Base-by-base conservation (phyloP, 345 rosid genomes). In the Pistacia atlantica region DNA sequence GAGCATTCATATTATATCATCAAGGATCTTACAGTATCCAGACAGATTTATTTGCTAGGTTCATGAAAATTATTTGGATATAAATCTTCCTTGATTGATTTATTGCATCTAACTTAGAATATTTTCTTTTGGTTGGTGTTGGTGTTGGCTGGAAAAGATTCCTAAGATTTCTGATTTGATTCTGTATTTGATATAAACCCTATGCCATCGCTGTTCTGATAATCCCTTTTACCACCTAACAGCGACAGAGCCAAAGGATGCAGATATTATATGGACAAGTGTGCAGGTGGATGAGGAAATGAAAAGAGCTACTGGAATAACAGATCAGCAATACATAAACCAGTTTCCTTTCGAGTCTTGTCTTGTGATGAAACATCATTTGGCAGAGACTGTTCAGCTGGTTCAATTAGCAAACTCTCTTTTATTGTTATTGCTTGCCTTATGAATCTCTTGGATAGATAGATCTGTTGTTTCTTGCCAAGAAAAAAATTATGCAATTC, bases 361-460 rank as follows among this genome's bases (percentile, higher is more conserved):
- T 80, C 81, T 95, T 77, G 99, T 93, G 78, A 95, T 95, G 99
- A 95, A 95, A 84, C 99, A 95, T 87, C 97, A 93, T 93, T 88
- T 95, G 84, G 99, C 98, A 3, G 96, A 90, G 80, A 95, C 98
- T 66, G 78, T 93, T 81, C 95, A 90, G 80, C 89, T 81, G 97
- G 98, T 93, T 65, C 66, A 74, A 58, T 64, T 9, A 63, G 64
- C 25, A 72, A 66, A 78, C 57, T 64, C 25, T 52, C 35, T 73
- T 62, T 60, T 33, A 8, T 1, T 42, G 28, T 46, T 51, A 35
- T 58, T 70, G 46, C 25, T 78, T 69, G 8, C 35, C 59, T 69
- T 10, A 8, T 46, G 56, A 33, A 51, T n/a, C 38, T 55, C 33
- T 73, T 71, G 54, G 61, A 79, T 28, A 16, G 45, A 28, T 46